Percentiles rank a stretch among this genome's conserved stretches.
phyloP scores from a whole-genome alignment of 108 stramenopile genomes.

The Seminavis robusta region DNA sequence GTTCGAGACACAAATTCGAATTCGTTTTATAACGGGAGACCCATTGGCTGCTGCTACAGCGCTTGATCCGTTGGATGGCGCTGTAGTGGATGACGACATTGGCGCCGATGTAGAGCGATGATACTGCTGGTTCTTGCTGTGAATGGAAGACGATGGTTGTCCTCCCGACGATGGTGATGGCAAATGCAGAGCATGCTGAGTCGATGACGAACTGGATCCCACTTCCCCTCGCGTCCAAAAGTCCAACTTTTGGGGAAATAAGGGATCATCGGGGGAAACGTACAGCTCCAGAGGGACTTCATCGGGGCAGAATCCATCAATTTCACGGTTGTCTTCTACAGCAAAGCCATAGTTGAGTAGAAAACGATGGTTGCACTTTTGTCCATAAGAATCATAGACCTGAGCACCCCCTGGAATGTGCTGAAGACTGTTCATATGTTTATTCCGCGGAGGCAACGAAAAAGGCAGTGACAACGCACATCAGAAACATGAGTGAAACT shows the following conservation, averaged over 20 bases:
- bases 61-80: not conserved
- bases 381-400: constrained; percentile 99
- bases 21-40: constrained; percentile 50
- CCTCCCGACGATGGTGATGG: constrained; percentile 2
- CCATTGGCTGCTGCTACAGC: not conserved
- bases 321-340: constrained; percentile 94
- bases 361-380: constrained; percentile 99
- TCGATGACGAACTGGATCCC: constrained; percentile 8
- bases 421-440: constrained; percentile 39
- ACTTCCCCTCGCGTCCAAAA: constrained; percentile 91
- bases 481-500: not conserved
- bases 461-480: not conserved
- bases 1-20: constrained; percentile 92
- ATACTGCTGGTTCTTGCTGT: not conserved
- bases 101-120: not conserved
- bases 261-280: constrained; percentile 56
- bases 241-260: constrained; percentile 63
- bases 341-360: constrained; percentile 99
- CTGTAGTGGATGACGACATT: not conserved
- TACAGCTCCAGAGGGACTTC: constrained; percentile 89
- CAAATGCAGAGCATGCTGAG: not conserved
- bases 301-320: constrained; percentile 98
- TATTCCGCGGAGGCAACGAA: too few species aligned
- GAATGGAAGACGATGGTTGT: too few species aligned
- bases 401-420: constrained; percentile 77